Percentiles rank a stretch among this genome's conserved stretches.
Evolutionary conservation across 495 filamentous ascomycete species (phyloP).

Genomic region (Trichoderma parareesei): DNA sequence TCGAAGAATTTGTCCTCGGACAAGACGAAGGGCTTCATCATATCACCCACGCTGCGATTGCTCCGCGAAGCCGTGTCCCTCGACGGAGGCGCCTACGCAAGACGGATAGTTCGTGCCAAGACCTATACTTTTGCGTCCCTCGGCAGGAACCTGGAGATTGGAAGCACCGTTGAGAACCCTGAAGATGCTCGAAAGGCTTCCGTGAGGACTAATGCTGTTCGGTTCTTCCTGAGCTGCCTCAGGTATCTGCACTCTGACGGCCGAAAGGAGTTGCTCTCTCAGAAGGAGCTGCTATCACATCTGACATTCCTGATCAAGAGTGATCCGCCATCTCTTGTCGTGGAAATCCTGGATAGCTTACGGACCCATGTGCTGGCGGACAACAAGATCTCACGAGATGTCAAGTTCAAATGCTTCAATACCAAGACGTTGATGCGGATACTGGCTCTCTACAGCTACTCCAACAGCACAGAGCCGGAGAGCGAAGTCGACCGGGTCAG

Average conservation of each 20-base stretch:
- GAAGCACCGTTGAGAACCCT: slow-evolving; percentile 41
- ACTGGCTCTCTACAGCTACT: slow-evolving; percentile 62
- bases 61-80: slow-evolving; percentile 70
- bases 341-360: slow-evolving; percentile 58
- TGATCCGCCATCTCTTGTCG: slow-evolving; percentile 61
- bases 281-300: slow-evolving; percentile 59
- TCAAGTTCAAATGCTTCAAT: slow-evolving; percentile 66
- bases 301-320: slow-evolving; percentile 62
- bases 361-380: slow-evolving; percentile 63
- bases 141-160: slow-evolving; percentile 49
- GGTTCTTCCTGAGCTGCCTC: slow-evolving; percentile 65
- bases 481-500: slow-evolving; percentile 36
- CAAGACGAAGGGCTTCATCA: slow-evolving; percentile 72
- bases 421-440: slow-evolving; percentile 61
- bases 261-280: slow-evolving; percentile 67
- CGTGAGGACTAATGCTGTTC: slow-evolving; percentile 65
- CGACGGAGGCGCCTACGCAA: slow-evolving; percentile 71
- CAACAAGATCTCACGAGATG: slow-evolving; percentile 53
- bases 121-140: slow-evolving; percentile 68
- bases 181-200: slow-evolving; percentile 56
- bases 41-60: slow-evolving; percentile 73
- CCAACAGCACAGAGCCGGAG: slow-evolving; percentile 23
- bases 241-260: slow-evolving; percentile 59
- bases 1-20: slow-evolving; percentile 62
- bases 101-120: slow-evolving; percentile 58